phyloP scores from a whole-genome alignment of 192 early-diverging fungal species.

The Coemansia sp. region DNA sequence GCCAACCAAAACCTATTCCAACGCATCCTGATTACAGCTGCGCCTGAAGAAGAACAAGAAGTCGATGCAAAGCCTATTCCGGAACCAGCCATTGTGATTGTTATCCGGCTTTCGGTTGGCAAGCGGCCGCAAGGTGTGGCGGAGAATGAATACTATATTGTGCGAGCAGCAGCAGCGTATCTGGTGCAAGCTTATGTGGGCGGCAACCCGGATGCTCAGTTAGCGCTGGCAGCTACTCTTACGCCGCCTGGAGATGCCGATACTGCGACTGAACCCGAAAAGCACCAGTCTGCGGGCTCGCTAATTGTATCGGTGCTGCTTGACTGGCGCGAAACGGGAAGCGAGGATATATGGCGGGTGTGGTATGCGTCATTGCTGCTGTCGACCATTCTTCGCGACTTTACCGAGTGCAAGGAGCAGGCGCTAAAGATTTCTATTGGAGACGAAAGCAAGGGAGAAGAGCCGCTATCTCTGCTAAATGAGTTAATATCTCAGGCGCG shows the following conservation, averaged over 20 bases:
- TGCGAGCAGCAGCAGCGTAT: slow-evolving; percentile 82
- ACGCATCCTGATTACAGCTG: slow-evolving; percentile 65
- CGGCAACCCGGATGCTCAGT: slow-evolving; percentile 84
- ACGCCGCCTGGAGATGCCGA: slow-evolving; percentile 57
- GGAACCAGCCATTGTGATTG: slow-evolving; percentile 74
- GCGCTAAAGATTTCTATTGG: slow-evolving; percentile 72
- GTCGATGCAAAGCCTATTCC: slow-evolving; percentile 54
- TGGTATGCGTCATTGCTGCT: slow-evolving; percentile 90
- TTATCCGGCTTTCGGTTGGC: slow-evolving; percentile 76
- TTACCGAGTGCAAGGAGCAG: slow-evolving; percentile 72
- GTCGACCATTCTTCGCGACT: slow-evolving; percentile 72
- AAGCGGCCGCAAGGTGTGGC: slow-evolving; percentile 47
- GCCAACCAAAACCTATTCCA: slow-evolving; percentile 76
- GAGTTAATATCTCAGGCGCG: slow-evolving; percentile 68
- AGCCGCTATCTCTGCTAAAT: slow-evolving; percentile 84
- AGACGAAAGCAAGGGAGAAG: slow-evolving; percentile 71
- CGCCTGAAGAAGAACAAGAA: slow-evolving; percentile 31
- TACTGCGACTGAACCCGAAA: slow-evolving; percentile 18
- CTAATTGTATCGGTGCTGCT: slow-evolving; percentile 78
- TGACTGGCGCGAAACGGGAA: slow-evolving; percentile 63
- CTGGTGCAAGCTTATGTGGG: slow-evolving; percentile 75
- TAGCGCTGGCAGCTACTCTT: slow-evolving; percentile 82
- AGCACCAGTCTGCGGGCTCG: slow-evolving; percentile 80
- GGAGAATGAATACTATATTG: slow-evolving; percentile 60
- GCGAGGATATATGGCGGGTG: slow-evolving; percentile 73